Evolutionary conservation across 2,329 filamentous ascomycete species (phyloP).

Genomic region (Volutella citrinella): DNA sequence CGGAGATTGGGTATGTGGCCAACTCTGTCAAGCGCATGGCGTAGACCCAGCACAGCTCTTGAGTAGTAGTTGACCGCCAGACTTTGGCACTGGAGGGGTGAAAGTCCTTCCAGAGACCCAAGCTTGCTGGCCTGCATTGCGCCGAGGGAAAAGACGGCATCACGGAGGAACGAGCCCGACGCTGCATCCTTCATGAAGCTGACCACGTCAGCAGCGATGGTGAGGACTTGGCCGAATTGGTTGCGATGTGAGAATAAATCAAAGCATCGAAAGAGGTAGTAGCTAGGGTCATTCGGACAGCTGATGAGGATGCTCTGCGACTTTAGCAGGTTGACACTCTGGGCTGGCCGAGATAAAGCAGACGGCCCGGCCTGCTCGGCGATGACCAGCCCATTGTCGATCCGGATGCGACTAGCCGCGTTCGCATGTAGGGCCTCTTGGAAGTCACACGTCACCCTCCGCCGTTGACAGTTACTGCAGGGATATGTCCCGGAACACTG

Average conservation of each 20-base stretch:
- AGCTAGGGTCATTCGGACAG: constrained; percentile 10
- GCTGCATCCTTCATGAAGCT: constrained; percentile 16
- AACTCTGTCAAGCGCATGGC: constrained; percentile 13
- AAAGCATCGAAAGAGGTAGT: constrained; percentile 27
- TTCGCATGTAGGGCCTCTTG: background rate
- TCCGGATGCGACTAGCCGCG: constrained; percentile 16
- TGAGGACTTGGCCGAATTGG: constrained; percentile 19
- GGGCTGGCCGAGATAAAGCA: too few relatives aligned
- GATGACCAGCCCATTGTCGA: constrained; percentile 17
- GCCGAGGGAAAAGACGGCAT: constrained; percentile 29
- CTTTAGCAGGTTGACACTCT: too few relatives aligned
- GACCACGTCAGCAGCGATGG: constrained; percentile 16
- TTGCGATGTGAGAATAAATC: constrained; percentile 27
- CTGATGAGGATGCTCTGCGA: constrained; percentile 1
- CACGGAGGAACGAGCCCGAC: constrained; percentile 15
- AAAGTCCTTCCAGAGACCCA: constrained; percentile 2
- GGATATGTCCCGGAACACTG: constrained; percentile 33
- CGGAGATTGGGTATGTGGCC: background rate
- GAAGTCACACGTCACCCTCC: constrained; percentile 21
- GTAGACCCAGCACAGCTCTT: constrained; percentile 21
- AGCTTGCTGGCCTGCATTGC: constrained; percentile 29
- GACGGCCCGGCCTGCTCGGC: too few relatives aligned
- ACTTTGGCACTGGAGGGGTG: background rate
- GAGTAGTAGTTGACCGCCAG: constrained; percentile 25
- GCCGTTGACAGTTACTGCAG: constrained; percentile 28